phyloP scores from a whole-genome alignment of 176 grass and related monocot species.

The Zea luxurians region DNA sequence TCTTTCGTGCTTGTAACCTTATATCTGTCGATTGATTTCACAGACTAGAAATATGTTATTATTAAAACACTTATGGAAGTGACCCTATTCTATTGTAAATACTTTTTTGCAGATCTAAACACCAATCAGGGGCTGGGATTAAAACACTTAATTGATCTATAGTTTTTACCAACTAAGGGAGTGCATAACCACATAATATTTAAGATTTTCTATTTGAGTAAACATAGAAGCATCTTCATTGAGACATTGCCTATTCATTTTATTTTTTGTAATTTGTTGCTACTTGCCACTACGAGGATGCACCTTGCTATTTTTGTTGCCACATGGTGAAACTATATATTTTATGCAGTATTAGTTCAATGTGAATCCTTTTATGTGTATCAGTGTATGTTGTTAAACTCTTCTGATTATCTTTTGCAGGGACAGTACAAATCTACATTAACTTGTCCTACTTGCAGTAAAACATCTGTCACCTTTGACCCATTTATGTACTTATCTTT shows the following conservation, averaged over 20 bases:
- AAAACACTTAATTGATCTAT: background rate
- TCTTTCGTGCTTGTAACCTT: slow-evolving; percentile 8
- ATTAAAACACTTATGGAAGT: background rate
- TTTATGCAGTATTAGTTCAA: background rate
- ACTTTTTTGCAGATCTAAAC: background rate
- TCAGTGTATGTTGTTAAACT: slow-evolving; percentile 29
- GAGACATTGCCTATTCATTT: slow-evolving; percentile 4
- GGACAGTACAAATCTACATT: slow-evolving; percentile 94
- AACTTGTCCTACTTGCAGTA: slow-evolving; percentile 76
- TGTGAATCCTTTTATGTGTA: background rate
- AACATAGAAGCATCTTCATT: slow-evolving; percentile 12
- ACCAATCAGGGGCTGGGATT: slow-evolving; percentile 22
- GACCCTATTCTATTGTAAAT: slow-evolving; percentile 19
- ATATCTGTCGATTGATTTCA: slow-evolving; percentile 7
- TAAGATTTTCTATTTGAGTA: slow-evolving; percentile 7
- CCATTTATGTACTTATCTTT: slow-evolving; percentile 98
- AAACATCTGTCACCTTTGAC: slow-evolving; percentile 83
- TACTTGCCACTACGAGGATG: background rate
- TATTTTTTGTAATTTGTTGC: slow-evolving; percentile 24
- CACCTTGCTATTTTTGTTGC: background rate
- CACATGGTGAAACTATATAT: slow-evolving; percentile 16
- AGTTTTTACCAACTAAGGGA: slow-evolving; percentile 16
- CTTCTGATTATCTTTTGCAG: slow-evolving; percentile 57
- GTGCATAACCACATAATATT: background rate
- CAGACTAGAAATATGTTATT: background rate